Evolutionary conservation across 495 filamentous ascomycete genomes (phyloP).

Genomic region (Astrocystis sublimbata): DNA sequence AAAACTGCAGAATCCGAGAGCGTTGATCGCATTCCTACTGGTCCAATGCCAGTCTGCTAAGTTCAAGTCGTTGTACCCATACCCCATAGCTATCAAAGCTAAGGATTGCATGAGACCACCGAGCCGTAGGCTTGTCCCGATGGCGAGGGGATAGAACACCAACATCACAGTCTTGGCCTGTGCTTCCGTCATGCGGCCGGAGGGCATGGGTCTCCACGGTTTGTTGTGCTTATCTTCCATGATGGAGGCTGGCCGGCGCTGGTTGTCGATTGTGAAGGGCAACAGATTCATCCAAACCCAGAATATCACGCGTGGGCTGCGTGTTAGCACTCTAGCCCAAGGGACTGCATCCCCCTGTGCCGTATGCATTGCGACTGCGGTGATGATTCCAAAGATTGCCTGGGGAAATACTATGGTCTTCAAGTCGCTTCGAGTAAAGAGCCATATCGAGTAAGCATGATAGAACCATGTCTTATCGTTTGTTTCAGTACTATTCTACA

Average conservation of each 20-base stretch:
- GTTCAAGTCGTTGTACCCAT: neutral
- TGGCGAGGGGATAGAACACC: neutral
- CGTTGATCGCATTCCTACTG: too few species aligned
- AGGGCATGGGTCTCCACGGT: constrained; percentile 56
- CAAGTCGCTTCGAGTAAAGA: neutral
- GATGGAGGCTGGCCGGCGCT: constrained; percentile 44
- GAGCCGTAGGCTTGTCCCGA: neutral
- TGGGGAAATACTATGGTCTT: neutral
- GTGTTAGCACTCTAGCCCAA: neutral
- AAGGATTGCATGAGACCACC: neutral
- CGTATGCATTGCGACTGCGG: neutral
- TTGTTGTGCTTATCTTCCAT: constrained; percentile 58
- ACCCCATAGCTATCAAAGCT: neutral
- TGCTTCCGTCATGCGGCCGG: neutral
- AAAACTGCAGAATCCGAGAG: too few species aligned
- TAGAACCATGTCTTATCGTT: too few species aligned
- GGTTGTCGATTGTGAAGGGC: constrained; percentile 48
- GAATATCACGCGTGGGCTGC: constrained; percentile 9
- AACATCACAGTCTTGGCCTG: neutral
- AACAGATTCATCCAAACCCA: constrained; percentile 41
- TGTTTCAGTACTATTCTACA: too few species aligned
- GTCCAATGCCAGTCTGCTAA: neutral
- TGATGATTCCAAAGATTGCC: neutral
- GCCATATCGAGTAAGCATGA: neutral
- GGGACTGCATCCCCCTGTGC: neutral